Evolutionary conservation across 2,329 filamentous ascomycete species (phyloP), one percentile per base, ranked within the genome.

Genomic region (Talaromyces sp.): DNA sequence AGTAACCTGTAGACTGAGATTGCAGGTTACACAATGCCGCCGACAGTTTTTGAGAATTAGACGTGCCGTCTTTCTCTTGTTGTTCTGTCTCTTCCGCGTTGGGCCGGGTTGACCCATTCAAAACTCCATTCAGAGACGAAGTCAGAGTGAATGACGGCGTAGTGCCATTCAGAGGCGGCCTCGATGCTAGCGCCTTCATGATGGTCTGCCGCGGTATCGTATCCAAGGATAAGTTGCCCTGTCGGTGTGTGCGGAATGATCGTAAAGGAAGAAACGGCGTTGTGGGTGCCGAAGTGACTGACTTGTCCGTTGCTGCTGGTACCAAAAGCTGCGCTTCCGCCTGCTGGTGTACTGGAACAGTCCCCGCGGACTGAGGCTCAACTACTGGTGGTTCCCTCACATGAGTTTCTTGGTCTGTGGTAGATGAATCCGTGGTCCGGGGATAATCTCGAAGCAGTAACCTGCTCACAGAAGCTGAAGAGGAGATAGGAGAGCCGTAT

Each of bases 181-280:
- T 78, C 27, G 90, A 93, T 64, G 90, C 90, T 69, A 94, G 80
- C 6, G 90, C 91, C 80, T 95, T 93, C 81, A 93, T 87, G 73
- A 93, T 88, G 64, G 91, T 94, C 79, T 94, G 91, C 68, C 88
- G 87, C 13, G 91, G 90, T 69, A 93, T 82, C 57, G 84, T 83
- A 71, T 91, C 89, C 74, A 86, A 83, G 11, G 88, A 89, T 37
- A 82, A 81, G 16, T 80, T 77, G 75, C 79, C 83, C 74, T 82
- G 84, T 60, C 78, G 81, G 68, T 83, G 83, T 68, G 74, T 72
- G 65, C 73, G 68, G 64, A 75, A 70, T 65, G 75, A 70, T 67
- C 68, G 78, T 37, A 80, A 71, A 33, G 73, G 71, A 24, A 73
- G 74, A 50, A 77, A 72, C 11, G 74, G 69, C n/a, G 75, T 71